A percentile compares a stretch with the other conserved stretches of the same genome.
Evolutionary conservation across 768 basidiomycete genomes (phyloP).

Genomic region (Leccinum uliginosum): DNA sequence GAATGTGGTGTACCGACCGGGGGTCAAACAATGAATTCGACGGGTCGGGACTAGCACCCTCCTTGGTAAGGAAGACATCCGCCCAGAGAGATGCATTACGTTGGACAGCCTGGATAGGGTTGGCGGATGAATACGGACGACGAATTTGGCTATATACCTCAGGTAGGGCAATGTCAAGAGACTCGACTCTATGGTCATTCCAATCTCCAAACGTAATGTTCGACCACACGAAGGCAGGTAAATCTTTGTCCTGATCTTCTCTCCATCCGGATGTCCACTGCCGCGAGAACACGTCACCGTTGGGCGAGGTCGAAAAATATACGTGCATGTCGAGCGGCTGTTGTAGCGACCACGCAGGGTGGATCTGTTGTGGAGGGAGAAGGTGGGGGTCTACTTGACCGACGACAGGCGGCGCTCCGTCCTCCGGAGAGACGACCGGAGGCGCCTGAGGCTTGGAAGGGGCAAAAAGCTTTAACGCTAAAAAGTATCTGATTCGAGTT

Average conservation of each 20-base stretch:
- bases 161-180: slow-evolving; percentile 63
- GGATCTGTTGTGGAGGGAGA: slow-evolving; percentile 51
- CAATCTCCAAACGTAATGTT: slow-evolving; percentile 78
- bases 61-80: slow-evolving; percentile 70
- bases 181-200: slow-evolving; percentile 52
- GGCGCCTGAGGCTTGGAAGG: slow-evolving; percentile 34
- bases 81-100: slow-evolving; percentile 81
- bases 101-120: slow-evolving; percentile 55
- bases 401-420: slow-evolving; percentile 8
- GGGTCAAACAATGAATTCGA: slow-evolving; percentile 48
- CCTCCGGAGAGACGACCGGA: slow-evolving; percentile 24
- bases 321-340: slow-evolving; percentile 67
- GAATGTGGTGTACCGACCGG: slow-evolving; percentile 59
- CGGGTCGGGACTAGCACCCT: slow-evolving; percentile 65
- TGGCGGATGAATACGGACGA: slow-evolving; percentile 1
- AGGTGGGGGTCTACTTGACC: slow-evolving; percentile 41
- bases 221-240: slow-evolving; percentile 73
- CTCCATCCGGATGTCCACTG: slow-evolving; percentile 49
- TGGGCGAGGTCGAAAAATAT: slow-evolving; percentile 64
- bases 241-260: slow-evolving; percentile 42
- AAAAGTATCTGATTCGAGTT: neutral
- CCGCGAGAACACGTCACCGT: slow-evolving; percentile 53
- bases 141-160: slow-evolving; percentile 40
- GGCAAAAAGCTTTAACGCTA: slow-evolving; percentile 44
- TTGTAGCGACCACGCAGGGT: slow-evolving; percentile 58